Base-by-base conservation (phyloP, 164 flowering plant genomes). In the Vitis rupestris region DNA sequence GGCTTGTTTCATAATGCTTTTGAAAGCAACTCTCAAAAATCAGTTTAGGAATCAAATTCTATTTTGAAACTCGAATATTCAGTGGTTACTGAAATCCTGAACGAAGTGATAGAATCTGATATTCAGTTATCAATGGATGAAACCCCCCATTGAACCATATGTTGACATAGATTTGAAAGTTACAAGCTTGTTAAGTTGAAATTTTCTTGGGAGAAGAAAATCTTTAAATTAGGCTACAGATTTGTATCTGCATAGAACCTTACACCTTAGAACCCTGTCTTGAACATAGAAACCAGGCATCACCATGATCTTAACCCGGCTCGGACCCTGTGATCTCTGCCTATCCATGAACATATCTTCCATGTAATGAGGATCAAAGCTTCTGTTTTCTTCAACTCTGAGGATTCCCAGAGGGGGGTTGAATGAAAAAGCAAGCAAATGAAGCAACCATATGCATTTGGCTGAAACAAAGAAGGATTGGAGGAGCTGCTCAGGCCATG, bases 231-330 rank as follows among this genome's bases (percentile, higher is more conserved):
- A 58, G 29, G 77, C 66, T 68, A 71, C 80, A 64, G 83, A 74
- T 76, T 84, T 88, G 50, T 92, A 86, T 85, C 92, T 88, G 81
- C 98, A 90, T 16, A 92, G 76, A 70, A 94, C 97, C 82, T 86
- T 92, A 74, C 97, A 94, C 70, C 82, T 89, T 6, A 91, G 76
- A 54, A 91, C 86, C 80, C 71, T 86, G 63, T 89, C 94, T 53
- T 79, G 93, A 51, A 92, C 88, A 79, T 90, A 95, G 77, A 95
- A 95, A n/a, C 99, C 96, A 0, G 98, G 99, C 94, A 88, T 87
- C 17, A 91, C 93, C 98, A 88, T 92, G 63, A 88, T 63, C 83
- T 88, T 92, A 15, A 95, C 99, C 61, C 86, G 67, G 61, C 83
- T 75, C 0, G 89, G 75, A 31, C 84, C 78, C 2, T 79, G 80